Evolutionary conservation across 2,329 filamentous ascomycete species (phyloP).

Genomic region (Penicillium sp.): DNA sequence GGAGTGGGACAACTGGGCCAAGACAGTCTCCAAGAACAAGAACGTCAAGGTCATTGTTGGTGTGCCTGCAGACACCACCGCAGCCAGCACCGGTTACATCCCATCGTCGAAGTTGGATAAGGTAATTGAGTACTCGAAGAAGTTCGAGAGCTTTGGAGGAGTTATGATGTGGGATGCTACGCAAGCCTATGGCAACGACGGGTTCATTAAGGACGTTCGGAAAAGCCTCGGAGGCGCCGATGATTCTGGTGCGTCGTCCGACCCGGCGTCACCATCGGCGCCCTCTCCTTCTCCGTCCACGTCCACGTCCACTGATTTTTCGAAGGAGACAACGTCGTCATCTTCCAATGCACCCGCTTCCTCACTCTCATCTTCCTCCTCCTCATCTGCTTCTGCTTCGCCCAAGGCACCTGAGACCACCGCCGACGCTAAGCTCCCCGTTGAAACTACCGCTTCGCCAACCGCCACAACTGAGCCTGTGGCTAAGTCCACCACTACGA

Average conservation of each 20-base stretch:
- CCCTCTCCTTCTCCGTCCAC: slow-evolving; percentile 18
- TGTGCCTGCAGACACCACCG: slow-evolving; percentile 56
- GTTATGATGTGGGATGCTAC: slow-evolving; percentile 71
- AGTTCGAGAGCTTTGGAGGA: slow-evolving; percentile 64
- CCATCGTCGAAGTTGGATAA: slow-evolving; percentile 48
- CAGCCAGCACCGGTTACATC: slow-evolving; percentile 60
- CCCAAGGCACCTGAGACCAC: slow-evolving; percentile 4
- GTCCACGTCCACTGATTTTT: slow-evolving; percentile 29
- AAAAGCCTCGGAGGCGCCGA: slow-evolving; percentile 33
- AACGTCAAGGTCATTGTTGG: slow-evolving; percentile 65
- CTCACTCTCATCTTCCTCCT: slow-evolving; percentile 31
- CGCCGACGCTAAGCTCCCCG: neutral
- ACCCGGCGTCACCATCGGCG: slow-evolving; percentile 27
- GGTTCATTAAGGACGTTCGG: slow-evolving; percentile 54
- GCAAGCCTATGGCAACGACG: slow-evolving; percentile 60
- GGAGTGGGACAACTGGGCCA: slow-evolving; percentile 68
- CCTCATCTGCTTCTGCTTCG: slow-evolving; percentile 13
- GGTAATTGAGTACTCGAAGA: slow-evolving; percentile 57
- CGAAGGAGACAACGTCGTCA: slow-evolving; percentile 22
- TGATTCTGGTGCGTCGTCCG: slow-evolving; percentile 52
- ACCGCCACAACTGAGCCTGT: slow-evolving; percentile 45
- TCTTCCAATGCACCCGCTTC: slow-evolving; percentile 28
- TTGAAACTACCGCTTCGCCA: neutral
- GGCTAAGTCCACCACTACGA: slow-evolving; percentile 55
- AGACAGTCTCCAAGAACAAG: slow-evolving; percentile 57